Percentiles rank a stretch among this genome's conserved stretches.
Evolutionary conservation across 495 filamentous ascomycete genomes (phyloP).

Genomic region (Cladorrhinum samala): DNA sequence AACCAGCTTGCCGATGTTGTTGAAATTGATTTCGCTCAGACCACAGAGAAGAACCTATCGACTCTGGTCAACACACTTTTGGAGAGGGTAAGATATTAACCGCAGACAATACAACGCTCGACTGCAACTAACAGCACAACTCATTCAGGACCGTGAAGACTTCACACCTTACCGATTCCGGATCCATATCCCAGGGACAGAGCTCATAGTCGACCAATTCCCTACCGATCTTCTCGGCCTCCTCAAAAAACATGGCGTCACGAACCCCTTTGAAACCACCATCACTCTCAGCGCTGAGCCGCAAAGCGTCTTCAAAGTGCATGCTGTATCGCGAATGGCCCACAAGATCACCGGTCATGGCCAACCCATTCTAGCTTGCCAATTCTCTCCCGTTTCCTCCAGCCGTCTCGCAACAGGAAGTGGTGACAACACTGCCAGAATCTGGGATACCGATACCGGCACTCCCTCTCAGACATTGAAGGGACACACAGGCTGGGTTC

Average conservation of each 20-base stretch:
- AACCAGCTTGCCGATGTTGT: slow-evolving; percentile 58
- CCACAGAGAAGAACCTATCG: slow-evolving; percentile 83
- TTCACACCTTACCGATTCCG: slow-evolving; percentile 86
- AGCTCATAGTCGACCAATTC: slow-evolving; percentile 67
- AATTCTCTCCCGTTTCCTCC: slow-evolving; percentile 79
- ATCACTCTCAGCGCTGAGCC: slow-evolving; percentile 77
- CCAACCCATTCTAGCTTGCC: slow-evolving; percentile 79
- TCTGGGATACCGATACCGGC: slow-evolving; percentile 95
- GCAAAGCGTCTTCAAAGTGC: slow-evolving; percentile 90
- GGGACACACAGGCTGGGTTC: slow-evolving; percentile 89
- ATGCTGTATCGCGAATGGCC: slow-evolving; percentile 83
- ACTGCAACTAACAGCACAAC: neutral
- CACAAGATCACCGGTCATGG: slow-evolving; percentile 87
- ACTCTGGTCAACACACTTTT: slow-evolving; percentile 84
- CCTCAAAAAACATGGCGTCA: slow-evolving; percentile 43
- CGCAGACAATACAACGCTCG: too few species aligned
- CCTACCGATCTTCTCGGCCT: slow-evolving; percentile 47
- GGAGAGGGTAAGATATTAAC: slow-evolving; percentile 56
- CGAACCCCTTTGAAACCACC: slow-evolving; percentile 46
- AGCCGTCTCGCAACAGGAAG: slow-evolving; percentile 81
- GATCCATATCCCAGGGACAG: slow-evolving; percentile 54
- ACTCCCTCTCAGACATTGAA: slow-evolving; percentile 85
- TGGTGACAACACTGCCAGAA: slow-evolving; percentile 84
- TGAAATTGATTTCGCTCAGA: slow-evolving; percentile 77
- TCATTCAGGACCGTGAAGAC: slow-evolving; percentile 57